Evolutionary conservation across 495 filamentous ascomycete species (phyloP).

Genomic region (Alectoria sarmentosa): DNA sequence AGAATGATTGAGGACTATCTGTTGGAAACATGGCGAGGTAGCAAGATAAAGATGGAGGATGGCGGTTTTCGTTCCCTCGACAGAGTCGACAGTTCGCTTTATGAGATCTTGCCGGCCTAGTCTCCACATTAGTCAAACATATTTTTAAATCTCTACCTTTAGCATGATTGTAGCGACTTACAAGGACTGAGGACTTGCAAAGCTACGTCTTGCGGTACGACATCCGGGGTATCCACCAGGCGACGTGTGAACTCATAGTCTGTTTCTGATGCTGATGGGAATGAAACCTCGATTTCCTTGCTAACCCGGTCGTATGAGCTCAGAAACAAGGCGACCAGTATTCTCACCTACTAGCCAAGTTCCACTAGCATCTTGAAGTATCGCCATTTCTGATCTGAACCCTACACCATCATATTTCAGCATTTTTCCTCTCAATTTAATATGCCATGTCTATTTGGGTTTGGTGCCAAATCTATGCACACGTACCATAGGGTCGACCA

Average conservation of each 20-base stretch:
- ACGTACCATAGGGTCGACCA: conserved; percentile 82
- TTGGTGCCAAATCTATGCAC: not conserved
- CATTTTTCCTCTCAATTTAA: not conserved
- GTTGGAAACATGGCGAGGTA: conserved; percentile 57
- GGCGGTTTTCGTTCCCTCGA: conserved; percentile 90
- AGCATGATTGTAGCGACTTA: not conserved
- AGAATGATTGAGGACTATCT: conserved; percentile 78
- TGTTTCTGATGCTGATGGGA: conserved; percentile 87
- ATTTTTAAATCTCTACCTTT: not conserved
- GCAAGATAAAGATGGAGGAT: conserved; percentile 95
- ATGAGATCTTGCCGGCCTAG: conserved; percentile 75
- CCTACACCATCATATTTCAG: conserved; percentile 14
- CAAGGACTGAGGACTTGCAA: conserved; percentile 93
- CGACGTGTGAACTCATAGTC: conserved; percentile 94
- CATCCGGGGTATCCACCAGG: conserved; percentile 78
- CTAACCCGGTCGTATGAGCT: conserved; percentile 9
- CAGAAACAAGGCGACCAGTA: not conserved
- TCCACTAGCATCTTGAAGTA: conserved; percentile 94
- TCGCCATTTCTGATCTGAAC: conserved; percentile 74
- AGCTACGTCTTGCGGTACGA: conserved; percentile 88
- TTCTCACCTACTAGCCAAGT: conserved; percentile 57
- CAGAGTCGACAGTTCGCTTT: conserved; percentile 77
- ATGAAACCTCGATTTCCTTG: conserved; percentile 97
- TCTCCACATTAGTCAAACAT: not conserved
- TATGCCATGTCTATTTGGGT: not conserved